These are phyloP conservation scores for Filobasidium uniguttulatum DNA, from an alignment of 1,284 basidiomycete species.

Conservation along the genomic window DNA sequence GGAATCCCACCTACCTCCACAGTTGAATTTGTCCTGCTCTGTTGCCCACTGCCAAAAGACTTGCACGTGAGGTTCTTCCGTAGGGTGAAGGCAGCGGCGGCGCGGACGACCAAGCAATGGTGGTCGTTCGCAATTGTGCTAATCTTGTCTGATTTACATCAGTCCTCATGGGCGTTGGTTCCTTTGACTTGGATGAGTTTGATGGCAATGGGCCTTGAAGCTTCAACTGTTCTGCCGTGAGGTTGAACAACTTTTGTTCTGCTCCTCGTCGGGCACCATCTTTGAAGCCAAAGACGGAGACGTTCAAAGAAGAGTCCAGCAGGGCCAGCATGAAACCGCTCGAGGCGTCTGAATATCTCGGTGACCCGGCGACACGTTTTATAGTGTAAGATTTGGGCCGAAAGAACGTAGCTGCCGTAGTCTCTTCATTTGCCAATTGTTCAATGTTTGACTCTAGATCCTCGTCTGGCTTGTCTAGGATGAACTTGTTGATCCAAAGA, in stretches of 20 bases:
- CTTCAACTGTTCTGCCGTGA: background rate
- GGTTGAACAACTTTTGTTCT: background rate
- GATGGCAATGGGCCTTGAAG: background rate
- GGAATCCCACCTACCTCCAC: background rate
- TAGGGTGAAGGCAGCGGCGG: background rate
- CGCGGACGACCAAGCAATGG: background rate
- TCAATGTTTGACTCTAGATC: too few species aligned
- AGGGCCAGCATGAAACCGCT: background rate
- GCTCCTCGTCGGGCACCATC: background rate
- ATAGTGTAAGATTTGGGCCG: background rate
- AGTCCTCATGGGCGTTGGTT: too few species aligned
- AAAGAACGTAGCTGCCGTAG: background rate
- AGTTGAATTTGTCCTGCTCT: background rate
- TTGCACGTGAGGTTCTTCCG: background rate
- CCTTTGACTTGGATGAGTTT: background rate
- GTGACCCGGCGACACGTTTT: background rate
- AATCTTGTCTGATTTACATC: background rate
- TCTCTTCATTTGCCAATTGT: background rate
- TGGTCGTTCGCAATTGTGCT: background rate
- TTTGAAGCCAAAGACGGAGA: background rate
- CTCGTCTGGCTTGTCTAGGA: background rate
- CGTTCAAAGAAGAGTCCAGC: background rate
- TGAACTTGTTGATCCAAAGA: background rate
- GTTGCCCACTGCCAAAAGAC: background rate
- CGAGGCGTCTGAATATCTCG: background rate